Evolutionary conservation across 176 grass and related monocot genomes (phyloP).

Genomic region (Otatea glauca): DNA sequence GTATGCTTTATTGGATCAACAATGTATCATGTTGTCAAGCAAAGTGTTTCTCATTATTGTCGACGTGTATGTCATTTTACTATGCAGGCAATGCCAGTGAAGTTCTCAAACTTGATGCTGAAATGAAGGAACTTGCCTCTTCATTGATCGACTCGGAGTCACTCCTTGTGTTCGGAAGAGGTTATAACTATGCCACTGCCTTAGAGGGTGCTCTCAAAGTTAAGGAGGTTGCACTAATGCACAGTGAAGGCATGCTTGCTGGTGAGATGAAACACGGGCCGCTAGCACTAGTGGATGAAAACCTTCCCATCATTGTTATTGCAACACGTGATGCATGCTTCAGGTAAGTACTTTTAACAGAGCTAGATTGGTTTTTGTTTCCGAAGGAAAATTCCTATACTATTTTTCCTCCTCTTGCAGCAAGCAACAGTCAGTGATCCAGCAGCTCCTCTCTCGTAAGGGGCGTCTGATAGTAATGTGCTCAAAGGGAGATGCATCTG

Average conservation of each 20-base stretch:
- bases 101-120: slow-evolving; percentile 84
- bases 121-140: slow-evolving; percentile 88
- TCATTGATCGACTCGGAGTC: slow-evolving; percentile 74
- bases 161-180: slow-evolving; percentile 88
- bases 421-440: slow-evolving; percentile 57
- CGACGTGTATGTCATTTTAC: not conserved
- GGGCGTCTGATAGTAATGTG: slow-evolving; percentile 86
- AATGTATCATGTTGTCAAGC: not conserved
- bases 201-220: slow-evolving; percentile 93
- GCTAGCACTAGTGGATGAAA: slow-evolving; percentile 83
- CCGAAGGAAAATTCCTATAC: not conserved
- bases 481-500: slow-evolving; percentile 63
- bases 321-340: slow-evolving; percentile 80
- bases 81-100: slow-evolving; percentile 61
- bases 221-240: slow-evolving; percentile 92
- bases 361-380: slow-evolving; percentile 10
- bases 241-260: slow-evolving; percentile 93
- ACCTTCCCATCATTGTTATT: slow-evolving; percentile 86
- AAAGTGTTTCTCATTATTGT: not conserved
- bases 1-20: slow-evolving; percentile 47
- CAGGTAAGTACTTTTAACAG: slow-evolving; percentile 50
- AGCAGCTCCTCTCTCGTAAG: slow-evolving; percentile 88
- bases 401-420: not conserved
- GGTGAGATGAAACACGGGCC: too few relatives aligned
- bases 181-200: slow-evolving; percentile 91